phyloP scores from a whole-genome alignment of 768 basidiomycete genomes.

The Rhodosporidiobolus sp. region DNA sequence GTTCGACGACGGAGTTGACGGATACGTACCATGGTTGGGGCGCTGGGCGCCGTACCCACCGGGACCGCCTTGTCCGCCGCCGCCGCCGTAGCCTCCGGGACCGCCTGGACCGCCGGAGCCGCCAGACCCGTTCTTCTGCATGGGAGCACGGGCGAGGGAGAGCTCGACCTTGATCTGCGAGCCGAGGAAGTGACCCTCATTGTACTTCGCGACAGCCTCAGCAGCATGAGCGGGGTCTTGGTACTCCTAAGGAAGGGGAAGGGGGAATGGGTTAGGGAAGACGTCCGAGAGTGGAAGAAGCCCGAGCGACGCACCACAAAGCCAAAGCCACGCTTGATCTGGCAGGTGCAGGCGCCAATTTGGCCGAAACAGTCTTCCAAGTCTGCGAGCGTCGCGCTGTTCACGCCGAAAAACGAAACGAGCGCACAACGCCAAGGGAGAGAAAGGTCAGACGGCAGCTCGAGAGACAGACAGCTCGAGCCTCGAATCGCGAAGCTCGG shows the following conservation, averaged over 20 bases:
- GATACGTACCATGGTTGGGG: background rate
- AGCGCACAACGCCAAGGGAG: background rate
- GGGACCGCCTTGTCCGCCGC: no score
- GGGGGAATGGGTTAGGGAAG: background rate
- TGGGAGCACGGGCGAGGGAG: slow-evolving; percentile 31
- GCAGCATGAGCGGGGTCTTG: slow-evolving; percentile 31
- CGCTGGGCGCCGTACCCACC: background rate
- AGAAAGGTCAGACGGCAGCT: background rate
- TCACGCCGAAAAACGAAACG: background rate
- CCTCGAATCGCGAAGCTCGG: no score
- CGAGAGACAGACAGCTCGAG: background rate
- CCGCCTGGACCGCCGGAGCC: background rate
- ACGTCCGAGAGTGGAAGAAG: background rate
- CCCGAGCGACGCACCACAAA: slow-evolving; percentile 41
- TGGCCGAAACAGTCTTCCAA: slow-evolving; percentile 45
- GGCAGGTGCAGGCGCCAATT: slow-evolving; percentile 38
- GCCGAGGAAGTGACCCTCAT: slow-evolving; percentile 45
- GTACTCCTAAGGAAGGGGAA: slow-evolving; percentile 33
- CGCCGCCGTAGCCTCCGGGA: no score
- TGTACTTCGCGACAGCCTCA: slow-evolving; percentile 43
- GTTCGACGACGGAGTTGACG: no score
- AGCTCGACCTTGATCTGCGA: slow-evolving; percentile 44
- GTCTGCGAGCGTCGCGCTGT: slow-evolving; percentile 39
- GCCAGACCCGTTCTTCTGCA: background rate
- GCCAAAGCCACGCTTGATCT: slow-evolving; percentile 42